A percentile compares a stretch with the other conserved stretches of the same genome.
Conservation (phyloP, 2,329 filamentous ascomycete species). For the Hansfordia pulvinata region DNA sequence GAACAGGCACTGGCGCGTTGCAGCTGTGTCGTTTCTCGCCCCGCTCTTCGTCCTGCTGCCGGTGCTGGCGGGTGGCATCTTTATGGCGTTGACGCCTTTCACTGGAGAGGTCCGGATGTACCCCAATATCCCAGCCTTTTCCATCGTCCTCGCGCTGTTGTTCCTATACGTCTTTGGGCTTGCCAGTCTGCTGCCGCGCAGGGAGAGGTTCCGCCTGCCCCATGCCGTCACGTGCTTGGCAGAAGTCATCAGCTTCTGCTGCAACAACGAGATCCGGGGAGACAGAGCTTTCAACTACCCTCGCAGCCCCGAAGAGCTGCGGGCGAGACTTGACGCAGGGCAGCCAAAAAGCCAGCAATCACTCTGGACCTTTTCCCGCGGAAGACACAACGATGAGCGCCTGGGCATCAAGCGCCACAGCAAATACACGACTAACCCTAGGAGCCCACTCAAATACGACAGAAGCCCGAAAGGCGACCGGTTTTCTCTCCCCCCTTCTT, state of each 20-base stretch:
- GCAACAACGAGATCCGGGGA: constrained; percentile 55
- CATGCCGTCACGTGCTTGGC: constrained; percentile 61
- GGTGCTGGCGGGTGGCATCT: constrained; percentile 54
- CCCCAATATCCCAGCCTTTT: constrained; percentile 60
- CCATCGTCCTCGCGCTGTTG: constrained; percentile 58
- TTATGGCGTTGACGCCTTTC: constrained; percentile 55
- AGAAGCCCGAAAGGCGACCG: constrained; percentile 8
- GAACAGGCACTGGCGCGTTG: constrained; percentile 53
- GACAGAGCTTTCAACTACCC: constrained; percentile 63
- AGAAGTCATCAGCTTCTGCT: constrained; percentile 65
- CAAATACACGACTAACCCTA: constrained; percentile 14
- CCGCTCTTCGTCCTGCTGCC: constrained; percentile 49
- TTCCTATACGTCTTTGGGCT: constrained; percentile 56
- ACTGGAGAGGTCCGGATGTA: constrained; percentile 47
- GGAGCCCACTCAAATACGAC: constrained; percentile 10
- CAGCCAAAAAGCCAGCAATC: constrained; percentile 30
- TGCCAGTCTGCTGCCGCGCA: constrained; percentile 43
- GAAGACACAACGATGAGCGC: constrained; percentile 13
- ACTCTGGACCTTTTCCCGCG: constrained; percentile 36
- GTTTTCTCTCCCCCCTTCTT: no score
- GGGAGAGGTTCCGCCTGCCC: constrained; percentile 52
- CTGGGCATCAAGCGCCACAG: constrained; percentile 15
- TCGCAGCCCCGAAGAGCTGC: constrained; percentile 52
- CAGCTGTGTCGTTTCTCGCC: constrained; percentile 44
- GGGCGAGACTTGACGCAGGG: constrained; percentile 50